Evolutionary conservation across 768 basidiomycete genomes (phyloP).

Genomic region (Russula sp.): DNA sequence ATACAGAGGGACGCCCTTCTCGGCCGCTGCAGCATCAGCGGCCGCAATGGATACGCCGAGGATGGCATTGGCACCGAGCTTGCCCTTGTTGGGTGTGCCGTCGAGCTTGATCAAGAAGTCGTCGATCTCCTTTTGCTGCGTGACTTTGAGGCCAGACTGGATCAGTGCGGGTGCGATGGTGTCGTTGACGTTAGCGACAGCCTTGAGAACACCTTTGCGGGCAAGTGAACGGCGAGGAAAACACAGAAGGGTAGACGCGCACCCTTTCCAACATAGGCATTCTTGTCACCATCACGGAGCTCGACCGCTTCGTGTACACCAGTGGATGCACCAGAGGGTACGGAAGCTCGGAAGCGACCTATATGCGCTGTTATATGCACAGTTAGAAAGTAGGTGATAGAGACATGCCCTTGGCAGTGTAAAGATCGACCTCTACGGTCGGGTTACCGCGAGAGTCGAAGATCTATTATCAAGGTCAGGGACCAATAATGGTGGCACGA

Average conservation of each 20-base stretch:
- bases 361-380: constrained; percentile 20
- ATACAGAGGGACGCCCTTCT: constrained; percentile 94
- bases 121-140: constrained; percentile 91
- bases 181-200: constrained; percentile 90
- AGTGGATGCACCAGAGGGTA: constrained; percentile 97
- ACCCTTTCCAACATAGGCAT: constrained; percentile 94
- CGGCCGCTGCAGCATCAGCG: constrained; percentile 85
- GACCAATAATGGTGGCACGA: neutral
- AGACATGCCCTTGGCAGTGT: constrained; percentile 73
- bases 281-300: constrained; percentile 94
- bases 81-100: constrained; percentile 97
- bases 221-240: neutral
- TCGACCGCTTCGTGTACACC: constrained; percentile 98
- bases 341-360: constrained; percentile 92
- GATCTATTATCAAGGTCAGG: constrained; percentile 50
- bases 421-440: constrained; percentile 89
- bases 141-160: constrained; percentile 75
- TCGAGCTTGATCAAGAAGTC: constrained; percentile 98
- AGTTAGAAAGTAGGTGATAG: neutral
- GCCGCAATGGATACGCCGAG: constrained; percentile 97
- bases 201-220: constrained; percentile 77
- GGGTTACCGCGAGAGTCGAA: constrained; percentile 99
- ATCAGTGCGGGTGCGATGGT: constrained; percentile 85
- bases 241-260: constrained; percentile 22
- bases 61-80: constrained; percentile 98